Evolutionary conservation across 768 basidiomycete species (phyloP), one percentile per base, ranked within the genome.

Genomic region (Boletus subparvulus): DNA sequence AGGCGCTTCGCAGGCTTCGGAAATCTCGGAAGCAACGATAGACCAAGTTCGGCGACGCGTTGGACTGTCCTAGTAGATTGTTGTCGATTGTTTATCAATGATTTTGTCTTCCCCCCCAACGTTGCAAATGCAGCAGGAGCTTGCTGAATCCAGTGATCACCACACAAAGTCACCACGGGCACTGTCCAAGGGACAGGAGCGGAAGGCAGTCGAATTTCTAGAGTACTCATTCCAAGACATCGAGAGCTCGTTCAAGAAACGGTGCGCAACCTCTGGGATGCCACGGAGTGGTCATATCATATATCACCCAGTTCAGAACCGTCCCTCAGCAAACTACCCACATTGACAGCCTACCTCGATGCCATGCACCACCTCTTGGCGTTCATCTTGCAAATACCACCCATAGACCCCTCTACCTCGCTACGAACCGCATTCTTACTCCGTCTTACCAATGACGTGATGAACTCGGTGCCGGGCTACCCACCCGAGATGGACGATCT

Each of bases 351-450:
- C 7, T 92, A 90, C 61, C 80, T 92, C 32, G 76, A 77, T 28
- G 80, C 83, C 4, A 76, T 79, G 32, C 83, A 80, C 21, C 73
- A 72, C 46, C 73, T 91, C 19, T 72, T 92, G 12, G 76, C 80
- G 0, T 65, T 92, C 46, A 78, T 90, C 41, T 74, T 91, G 19
- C 88, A 85, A 65, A 87, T 91, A 47, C 90, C 89, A 0, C 89
- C 90, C 13, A 68, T 88, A 16, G 83, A 84, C 57, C 85, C 87
- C 0, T 90, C 89, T 3, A 82, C 85, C 5, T 74, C 83, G 14
- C 76, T 92, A 5, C 83, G 90, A 10, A 84, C 78, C 9, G 77
- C 83, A 3, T 83, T 84, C 56, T 76, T 92, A n/a, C 82, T 92
- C 24, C 85, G 84, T 28, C 75, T 91, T 9, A 91, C 88, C 4